Evolutionary conservation across 2,329 filamentous ascomycete genomes (phyloP), one percentile per base, ranked within the genome.

Genomic region (Penicillium italicum): DNA sequence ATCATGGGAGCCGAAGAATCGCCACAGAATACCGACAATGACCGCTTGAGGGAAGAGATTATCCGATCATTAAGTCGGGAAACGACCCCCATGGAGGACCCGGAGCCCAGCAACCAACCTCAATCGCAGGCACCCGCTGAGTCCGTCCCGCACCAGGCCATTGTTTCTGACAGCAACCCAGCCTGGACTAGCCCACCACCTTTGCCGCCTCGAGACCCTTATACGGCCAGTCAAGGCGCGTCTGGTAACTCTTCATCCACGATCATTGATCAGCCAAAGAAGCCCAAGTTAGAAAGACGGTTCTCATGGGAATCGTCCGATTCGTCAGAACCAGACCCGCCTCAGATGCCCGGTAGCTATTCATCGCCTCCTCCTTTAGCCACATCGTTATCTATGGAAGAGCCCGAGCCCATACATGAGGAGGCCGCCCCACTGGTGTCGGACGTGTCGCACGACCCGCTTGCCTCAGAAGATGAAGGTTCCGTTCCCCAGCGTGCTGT

Each of bases 1-100:
- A 70, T 74, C 28, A 61, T 70, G 34, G 71, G 69, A 46, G 67
- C 70, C 9, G 69, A 74, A 26, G 68, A 67, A 8, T 73, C 71
- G 8, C 69, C 74, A 3, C 64, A 70, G 36, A 72, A 76, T 46
- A 67, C 72, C 31, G 75, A 78, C 53, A 76, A 72, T 61, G 77
- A 79, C 53, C 72, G 75, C 33, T 58, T 79, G 40, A 67, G 76
- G 41, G 72, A 75, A 54, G 77, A 79, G 55, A 79, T 79, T n/a
- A 77, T 79, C n/a, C 73, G 72, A 43, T 77, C 76, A 5, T 62
- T 79, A 47, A 79, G 73, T 40, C 72, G 75, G 30, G 70, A 72
- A 45, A 68, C 68, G 50, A 65, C 64, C 3, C 63, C 70, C n/a
- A 67, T 66, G 12, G 62, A 69, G 4, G 63, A 69, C 26, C 66